Conservation (phyloP, 169 alveolate genomes). For the Theileria parva region DNA sequence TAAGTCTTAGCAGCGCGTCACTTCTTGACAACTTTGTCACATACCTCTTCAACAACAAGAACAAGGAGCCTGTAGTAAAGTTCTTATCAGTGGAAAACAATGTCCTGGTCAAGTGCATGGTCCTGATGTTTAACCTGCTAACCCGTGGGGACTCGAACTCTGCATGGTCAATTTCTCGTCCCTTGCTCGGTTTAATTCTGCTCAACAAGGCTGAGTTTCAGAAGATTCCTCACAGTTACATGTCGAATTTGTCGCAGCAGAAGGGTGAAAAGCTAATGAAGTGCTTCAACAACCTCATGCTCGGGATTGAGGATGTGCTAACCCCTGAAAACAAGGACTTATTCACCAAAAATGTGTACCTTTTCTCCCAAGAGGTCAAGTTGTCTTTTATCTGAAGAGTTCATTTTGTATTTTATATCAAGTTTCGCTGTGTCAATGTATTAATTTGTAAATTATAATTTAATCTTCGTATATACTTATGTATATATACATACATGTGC, state of each 20-base stretch:
- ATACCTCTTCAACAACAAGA: slow-evolving; percentile 64
- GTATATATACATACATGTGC: background rate
- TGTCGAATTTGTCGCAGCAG: slow-evolving; percentile 78
- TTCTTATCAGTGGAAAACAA: slow-evolving; percentile 46
- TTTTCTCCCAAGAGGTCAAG: slow-evolving; percentile 79
- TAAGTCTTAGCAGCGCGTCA: slow-evolving; percentile 70
- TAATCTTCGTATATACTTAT: background rate
- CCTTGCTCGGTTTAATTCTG: slow-evolving; percentile 86
- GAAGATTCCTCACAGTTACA: slow-evolving; percentile 75
- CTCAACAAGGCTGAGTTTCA: slow-evolving; percentile 77
- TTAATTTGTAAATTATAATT: background rate
- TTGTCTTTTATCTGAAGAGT: slow-evolving; percentile 62
- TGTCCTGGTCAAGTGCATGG: slow-evolving; percentile 48
- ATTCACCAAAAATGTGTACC: slow-evolving; percentile 77
- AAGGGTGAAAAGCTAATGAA: slow-evolving; percentile 71
- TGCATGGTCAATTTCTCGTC: slow-evolving; percentile 89
- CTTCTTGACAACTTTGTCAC: slow-evolving; percentile 78
- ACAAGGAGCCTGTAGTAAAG: slow-evolving; percentile 42
- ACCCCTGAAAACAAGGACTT: slow-evolving; percentile 72
- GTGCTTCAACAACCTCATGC: slow-evolving; percentile 60
- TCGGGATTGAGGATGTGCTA: slow-evolving; percentile 58
- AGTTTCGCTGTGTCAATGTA: background rate
- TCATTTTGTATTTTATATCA: background rate
- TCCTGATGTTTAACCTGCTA: slow-evolving; percentile 59
- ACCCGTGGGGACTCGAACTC: slow-evolving; percentile 81